Conservation (phyloP, 441 rosid species). For the Euphorbia corollata region DNA sequence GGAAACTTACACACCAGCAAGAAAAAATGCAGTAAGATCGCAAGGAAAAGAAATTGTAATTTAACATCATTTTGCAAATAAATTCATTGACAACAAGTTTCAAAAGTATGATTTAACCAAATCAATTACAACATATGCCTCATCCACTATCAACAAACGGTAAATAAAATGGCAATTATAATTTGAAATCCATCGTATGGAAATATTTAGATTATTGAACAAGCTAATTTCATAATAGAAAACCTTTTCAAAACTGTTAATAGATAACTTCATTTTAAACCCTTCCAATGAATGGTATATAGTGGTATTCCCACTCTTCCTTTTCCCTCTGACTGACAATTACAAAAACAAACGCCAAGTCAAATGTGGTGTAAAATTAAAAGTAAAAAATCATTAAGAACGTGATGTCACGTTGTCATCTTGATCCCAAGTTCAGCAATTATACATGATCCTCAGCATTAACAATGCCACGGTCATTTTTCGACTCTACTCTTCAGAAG, state of each 20-base stretch:
- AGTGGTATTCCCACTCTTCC: not conserved
- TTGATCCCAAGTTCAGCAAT: conserved; percentile 5
- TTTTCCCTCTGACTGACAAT: not conserved
- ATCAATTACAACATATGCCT: not conserved
- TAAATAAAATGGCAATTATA: not conserved
- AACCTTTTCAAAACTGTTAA: not conserved
- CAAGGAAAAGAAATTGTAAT: not conserved
- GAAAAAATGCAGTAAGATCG: not conserved
- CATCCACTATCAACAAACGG: not conserved
- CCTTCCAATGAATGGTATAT: not conserved
- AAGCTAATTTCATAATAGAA: conserved; percentile 4
- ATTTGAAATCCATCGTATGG: not conserved
- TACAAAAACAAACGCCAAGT: not conserved
- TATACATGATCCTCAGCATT: not conserved
- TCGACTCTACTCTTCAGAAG: not conserved
- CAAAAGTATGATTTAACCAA: not conserved
- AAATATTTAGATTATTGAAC: not conserved
- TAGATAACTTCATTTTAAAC: not conserved
- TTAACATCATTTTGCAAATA: not conserved
- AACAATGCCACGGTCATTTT: not conserved
- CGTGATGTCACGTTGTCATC: not conserved
- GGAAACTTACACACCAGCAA: not conserved
- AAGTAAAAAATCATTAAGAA: not conserved
- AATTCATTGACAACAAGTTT: not conserved
- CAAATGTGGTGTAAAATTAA: not conserved